A percentile compares a stretch with the other conserved stretches of the same genome.
Conservation (phyloP, 2,329 filamentous ascomycete species). For the Colletotrichum tanaceti region DNA sequence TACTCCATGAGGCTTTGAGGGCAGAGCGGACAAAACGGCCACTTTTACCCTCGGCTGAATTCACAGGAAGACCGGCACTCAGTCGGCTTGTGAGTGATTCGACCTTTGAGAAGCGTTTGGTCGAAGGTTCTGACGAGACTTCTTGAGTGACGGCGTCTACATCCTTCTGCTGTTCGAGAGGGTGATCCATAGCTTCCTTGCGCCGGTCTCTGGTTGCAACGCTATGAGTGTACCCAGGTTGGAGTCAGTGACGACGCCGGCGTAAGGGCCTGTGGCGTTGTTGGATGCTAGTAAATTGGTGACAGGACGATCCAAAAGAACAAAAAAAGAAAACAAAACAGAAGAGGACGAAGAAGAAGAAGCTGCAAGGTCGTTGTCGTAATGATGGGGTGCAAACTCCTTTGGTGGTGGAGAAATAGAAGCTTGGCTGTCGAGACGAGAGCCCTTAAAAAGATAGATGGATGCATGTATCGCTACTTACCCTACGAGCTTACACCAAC, state of each 20-base stretch:
- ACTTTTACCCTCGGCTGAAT: not conserved
- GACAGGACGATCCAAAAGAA: not conserved
- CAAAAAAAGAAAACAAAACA: not conserved
- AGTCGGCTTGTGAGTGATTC: not conserved
- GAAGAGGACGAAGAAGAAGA: too few relatives aligned
- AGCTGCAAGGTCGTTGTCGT: constrained; percentile 1
- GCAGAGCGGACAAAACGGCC: not conserved
- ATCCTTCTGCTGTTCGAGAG: not conserved
- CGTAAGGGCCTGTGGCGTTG: not conserved
- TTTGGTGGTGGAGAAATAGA: not conserved
- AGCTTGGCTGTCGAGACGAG: not conserved
- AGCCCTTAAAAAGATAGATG: not conserved
- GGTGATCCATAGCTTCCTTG: constrained; percentile 1
- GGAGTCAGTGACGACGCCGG: not conserved
- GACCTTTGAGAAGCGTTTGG: not conserved
- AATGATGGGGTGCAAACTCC: not conserved
- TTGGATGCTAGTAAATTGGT: constrained; percentile 1
- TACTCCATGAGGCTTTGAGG: not conserved
- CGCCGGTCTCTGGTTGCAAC: not conserved
- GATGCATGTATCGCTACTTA: not conserved
- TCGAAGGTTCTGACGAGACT: not conserved
- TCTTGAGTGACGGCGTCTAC: not conserved
- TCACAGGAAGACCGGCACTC: not conserved
- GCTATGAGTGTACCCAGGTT: not conserved
- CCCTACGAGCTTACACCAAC: not conserved